Base-by-base conservation (phyloP, 2,329 filamentous ascomycete species). In the Capronia americana region DNA sequence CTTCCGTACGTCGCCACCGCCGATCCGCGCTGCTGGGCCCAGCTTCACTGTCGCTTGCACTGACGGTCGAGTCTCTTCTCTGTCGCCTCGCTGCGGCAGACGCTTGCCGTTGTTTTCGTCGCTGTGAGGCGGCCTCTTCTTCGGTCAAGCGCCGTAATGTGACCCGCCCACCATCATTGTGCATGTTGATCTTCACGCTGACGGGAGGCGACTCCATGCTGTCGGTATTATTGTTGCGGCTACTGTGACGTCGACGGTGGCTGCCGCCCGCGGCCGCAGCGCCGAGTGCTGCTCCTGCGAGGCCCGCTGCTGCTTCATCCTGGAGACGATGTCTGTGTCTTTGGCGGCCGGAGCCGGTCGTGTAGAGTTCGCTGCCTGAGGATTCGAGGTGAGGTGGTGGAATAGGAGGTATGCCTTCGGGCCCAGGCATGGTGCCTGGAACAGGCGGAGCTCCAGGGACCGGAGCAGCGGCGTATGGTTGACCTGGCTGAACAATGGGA, bases 181-280 rank as follows among this genome's bases (percentile, higher is more conserved):
- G 86, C 83, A 88, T 87, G 73, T 88, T 87, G 50, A 89, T 83
- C 74, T 88, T 88, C 63, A 90, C 83, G 32, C 84, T 87, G 55
- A 88, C 85, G 2, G 86, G 86, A n/a, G 86, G 86, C 0, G 85
- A 86, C 26, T 80, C 80, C 32, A 83, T 77, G 67, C 81, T 80
- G 54, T 80, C 80, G 53, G 82, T 79, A 48, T 78, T 75, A 44
- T 71, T 74, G 28, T 51, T 61, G 24, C 58, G 38, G 38, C 74
- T 74, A 20, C 73, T 73, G 53, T 75, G 75, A 48, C 75, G 75
- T 51, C 75, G 72, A 30, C 74, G 76, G 55, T 70, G 73, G 46
- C 74, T 69, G 6, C 75, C 75, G 23, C 74, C 67, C 24, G 75
- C 76, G 30, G 76, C 71, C 17, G 75, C 67, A 24, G 75, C 76